Conservation (phyloP, 1,139 yeast species). For the Geotrichum restrictum region DNA sequence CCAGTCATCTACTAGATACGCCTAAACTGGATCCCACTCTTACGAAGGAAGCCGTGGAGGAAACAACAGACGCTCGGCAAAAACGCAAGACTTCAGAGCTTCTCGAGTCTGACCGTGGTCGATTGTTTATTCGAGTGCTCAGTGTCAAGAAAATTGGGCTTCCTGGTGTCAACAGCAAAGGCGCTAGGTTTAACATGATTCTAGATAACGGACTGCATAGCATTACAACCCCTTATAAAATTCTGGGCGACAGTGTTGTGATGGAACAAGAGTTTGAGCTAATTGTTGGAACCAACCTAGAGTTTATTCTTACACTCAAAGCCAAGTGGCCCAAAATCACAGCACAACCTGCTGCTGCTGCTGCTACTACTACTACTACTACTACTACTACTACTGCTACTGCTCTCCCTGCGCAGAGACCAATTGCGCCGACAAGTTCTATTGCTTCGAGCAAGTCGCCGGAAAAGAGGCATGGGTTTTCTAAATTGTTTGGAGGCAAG, state of each 20-base stretch:
- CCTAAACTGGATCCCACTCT: background rate
- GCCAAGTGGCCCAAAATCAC: slow-evolving; percentile 45
- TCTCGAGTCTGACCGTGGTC: slow-evolving; percentile 56
- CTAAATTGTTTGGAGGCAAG: slow-evolving; percentile 21
- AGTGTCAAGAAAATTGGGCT: slow-evolving; percentile 56
- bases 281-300: slow-evolving; percentile 61
- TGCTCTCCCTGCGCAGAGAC: too few relatives aligned
- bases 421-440: too few relatives aligned
- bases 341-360: background rate
- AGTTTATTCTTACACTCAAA: slow-evolving; percentile 72
- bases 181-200: slow-evolving; percentile 65
- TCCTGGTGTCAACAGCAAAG: slow-evolving; percentile 50
- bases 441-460: slow-evolving; percentile 5
- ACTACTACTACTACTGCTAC: too few relatives aligned
- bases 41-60: background rate
- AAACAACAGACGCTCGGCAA: background rate
- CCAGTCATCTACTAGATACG: background rate
- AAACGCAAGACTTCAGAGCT: slow-evolving; percentile 26
- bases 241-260: slow-evolving; percentile 44
- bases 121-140: slow-evolving; percentile 64
- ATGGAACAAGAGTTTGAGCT: slow-evolving; percentile 84
- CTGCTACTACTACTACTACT: too few relatives aligned
- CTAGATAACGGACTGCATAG: slow-evolving; percentile 90
- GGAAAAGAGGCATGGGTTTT: slow-evolving; percentile 15
- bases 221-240: slow-evolving; percentile 65